Conservation (phyloP, 2,329 filamentous ascomycete genomes). For the Cladophialophora bantiana region DNA sequence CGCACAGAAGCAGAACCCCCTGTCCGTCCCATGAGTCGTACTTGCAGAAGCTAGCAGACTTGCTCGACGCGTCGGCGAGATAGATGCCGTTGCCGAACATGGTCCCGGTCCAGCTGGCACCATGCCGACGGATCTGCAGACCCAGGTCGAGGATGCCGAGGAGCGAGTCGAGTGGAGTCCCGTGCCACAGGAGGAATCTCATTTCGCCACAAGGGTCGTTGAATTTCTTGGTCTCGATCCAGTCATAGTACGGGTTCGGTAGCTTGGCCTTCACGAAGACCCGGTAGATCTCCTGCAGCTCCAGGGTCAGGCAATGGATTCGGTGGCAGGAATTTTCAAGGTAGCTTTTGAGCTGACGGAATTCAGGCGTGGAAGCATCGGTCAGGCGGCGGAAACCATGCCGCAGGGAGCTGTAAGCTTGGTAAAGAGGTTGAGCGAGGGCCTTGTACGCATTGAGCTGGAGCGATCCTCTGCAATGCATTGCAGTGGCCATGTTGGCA, state of each 20-base stretch:
- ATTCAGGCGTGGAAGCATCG: slow-evolving; percentile 10
- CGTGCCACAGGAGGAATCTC: slow-evolving; percentile 15
- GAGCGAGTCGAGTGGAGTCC: slow-evolving; percentile 15
- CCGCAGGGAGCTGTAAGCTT: slow-evolving; percentile 15
- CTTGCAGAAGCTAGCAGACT: slow-evolving; percentile 15
- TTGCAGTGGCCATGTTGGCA: background rate
- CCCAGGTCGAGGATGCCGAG: slow-evolving; percentile 16
- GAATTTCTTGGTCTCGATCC: slow-evolving; percentile 12
- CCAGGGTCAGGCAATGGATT: slow-evolving; percentile 5
- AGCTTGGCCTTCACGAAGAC: slow-evolving; percentile 10
- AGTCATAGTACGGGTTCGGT: slow-evolving; percentile 10
- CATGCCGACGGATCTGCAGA: slow-evolving; percentile 10
- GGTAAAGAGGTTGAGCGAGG: slow-evolving; percentile 10
- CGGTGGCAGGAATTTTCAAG: slow-evolving; percentile 12
- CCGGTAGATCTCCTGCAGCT: slow-evolving; percentile 17
- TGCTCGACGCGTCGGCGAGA: slow-evolving; percentile 17
- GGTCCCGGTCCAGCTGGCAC: slow-evolving; percentile 14
- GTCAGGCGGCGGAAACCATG: slow-evolving; percentile 19
- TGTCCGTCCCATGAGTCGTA: background rate
- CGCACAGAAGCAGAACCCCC: slow-evolving; percentile 6
- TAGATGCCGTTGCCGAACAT: slow-evolving; percentile 21
- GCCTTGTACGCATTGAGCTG: background rate
- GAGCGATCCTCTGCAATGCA: background rate
- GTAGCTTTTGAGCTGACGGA: slow-evolving; percentile 10
- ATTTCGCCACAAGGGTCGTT: background rate